Evolutionary conservation across 2,329 filamentous ascomycete species (phyloP), one percentile per base, ranked within the genome.

Genomic region (Raffaelea deltoideospora): DNA sequence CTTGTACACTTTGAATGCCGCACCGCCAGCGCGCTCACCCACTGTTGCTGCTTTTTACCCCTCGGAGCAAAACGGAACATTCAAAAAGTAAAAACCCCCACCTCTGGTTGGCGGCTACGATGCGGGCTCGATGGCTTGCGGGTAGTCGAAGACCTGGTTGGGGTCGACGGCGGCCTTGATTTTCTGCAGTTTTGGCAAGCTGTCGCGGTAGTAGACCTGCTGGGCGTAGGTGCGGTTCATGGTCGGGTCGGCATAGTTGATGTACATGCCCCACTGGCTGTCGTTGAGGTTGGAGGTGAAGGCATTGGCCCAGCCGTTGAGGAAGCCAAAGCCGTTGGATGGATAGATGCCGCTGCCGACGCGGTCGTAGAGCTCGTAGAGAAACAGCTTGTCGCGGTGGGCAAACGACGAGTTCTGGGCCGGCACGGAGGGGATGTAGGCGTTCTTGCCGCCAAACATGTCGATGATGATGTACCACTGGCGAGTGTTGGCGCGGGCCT

Each of bases 231-330:
- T 54, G n/a, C 58, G 54, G 46, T 56, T 54, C 39, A 69, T 53
- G 31, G 52, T 57, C 0, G 65, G 58, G 45, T 72, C 67, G 4
- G 65, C 59, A 36, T 71, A 72, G 53, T 71, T 71, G 44, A 64
- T 53, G 43, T 71, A 72, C 39, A 62, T 63, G 15, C 62, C 64
- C 50, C 64, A 66, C 8, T 52, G 45, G 2, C 51, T 55, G 26
- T 54, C 45, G 11, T 51, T 36, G 17, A 54, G 43, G 22, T 47
- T 46, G 9, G 45, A 40, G 3, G 47, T 51, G 35, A 54, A 50
- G n/a, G 43, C 35, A 36, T 56, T 50, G 41, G 61, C 58, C 48
- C 64, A 57, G 35, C 57, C 56, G 26, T 64, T 54, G 27, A 64
- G 49, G 35, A 59, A 61, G 23, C 43, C 36, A 20, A 58, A 53